A percentile compares a stretch with the other conserved stretches of the same genome.
Conservation (phyloP, 768 basidiomycete species). For the Suillus decipiens region DNA sequence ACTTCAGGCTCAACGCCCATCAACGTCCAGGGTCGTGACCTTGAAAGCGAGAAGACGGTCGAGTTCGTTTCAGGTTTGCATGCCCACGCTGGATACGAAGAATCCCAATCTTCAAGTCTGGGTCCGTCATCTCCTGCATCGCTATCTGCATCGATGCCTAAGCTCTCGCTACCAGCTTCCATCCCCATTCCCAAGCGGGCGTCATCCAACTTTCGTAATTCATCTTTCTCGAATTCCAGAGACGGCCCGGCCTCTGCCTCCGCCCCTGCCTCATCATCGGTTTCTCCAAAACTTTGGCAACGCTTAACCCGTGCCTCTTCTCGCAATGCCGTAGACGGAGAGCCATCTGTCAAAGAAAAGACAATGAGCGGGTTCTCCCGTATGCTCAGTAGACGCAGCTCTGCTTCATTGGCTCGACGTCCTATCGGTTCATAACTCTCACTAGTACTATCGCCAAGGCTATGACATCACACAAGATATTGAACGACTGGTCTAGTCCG, state of each 20-base stretch:
- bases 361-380: slow-evolving; percentile 23
- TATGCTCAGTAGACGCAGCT: slow-evolving; percentile 19
- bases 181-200: slow-evolving; percentile 10
- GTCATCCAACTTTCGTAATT: background rate
- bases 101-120: background rate
- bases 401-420: slow-evolving; percentile 13
- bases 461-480: background rate
- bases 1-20: background rate
- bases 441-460: background rate
- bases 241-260: background rate
- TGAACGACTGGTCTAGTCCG: background rate
- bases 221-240: slow-evolving; percentile 12
- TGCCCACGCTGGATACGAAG: background rate
- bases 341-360: slow-evolving; percentile 9
- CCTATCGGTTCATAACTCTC: background rate
- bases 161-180: slow-evolving; percentile 5
- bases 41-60: background rate
- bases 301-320: slow-evolving; percentile 23
- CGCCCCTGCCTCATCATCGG: slow-evolving; percentile 8
- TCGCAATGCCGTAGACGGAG: slow-evolving; percentile 19
- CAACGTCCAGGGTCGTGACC: background rate
- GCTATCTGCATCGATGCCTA: background rate
- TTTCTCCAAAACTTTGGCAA: slow-evolving; percentile 25
- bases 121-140: background rate
- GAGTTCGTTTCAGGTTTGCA: background rate